Percentiles rank a stretch among this genome's conserved stretches.
phyloP scores from a whole-genome alignment of 2,329 filamentous ascomycete species.

The Aspergillus uvarum region DNA sequence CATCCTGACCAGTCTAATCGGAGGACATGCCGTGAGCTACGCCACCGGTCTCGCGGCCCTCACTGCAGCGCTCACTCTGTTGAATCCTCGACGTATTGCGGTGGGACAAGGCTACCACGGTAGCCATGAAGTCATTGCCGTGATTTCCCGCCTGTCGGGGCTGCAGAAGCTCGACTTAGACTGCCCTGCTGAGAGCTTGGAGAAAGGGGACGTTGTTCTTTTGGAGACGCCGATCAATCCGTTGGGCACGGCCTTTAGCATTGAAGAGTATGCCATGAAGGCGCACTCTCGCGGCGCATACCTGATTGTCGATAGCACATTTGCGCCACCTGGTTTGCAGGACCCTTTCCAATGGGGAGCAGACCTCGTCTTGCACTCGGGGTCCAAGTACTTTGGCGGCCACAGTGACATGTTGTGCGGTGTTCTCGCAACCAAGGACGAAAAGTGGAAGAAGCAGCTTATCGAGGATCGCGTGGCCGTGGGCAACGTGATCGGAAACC shows the following conservation, averaged over 20 bases:
- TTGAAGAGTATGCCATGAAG: slow-evolving; percentile 68
- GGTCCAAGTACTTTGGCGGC: slow-evolving; percentile 94
- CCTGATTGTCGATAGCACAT: slow-evolving; percentile 88
- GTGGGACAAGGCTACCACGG: slow-evolving; percentile 89
- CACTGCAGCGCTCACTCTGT: slow-evolving; percentile 75
- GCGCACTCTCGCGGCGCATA: slow-evolving; percentile 72
- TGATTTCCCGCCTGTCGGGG: slow-evolving; percentile 74
- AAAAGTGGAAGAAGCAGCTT: slow-evolving; percentile 61
- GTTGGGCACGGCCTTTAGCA: slow-evolving; percentile 73
- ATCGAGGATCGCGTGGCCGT: slow-evolving; percentile 70
- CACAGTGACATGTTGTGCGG: slow-evolving; percentile 93
- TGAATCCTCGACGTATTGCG: slow-evolving; percentile 79
- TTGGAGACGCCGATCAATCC: slow-evolving; percentile 95
- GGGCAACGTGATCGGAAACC: slow-evolving; percentile 79
- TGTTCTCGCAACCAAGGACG: slow-evolving; percentile 66
- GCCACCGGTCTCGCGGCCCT: slow-evolving; percentile 81
- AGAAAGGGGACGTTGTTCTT: slow-evolving; percentile 79
- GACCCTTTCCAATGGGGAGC: slow-evolving; percentile 80
- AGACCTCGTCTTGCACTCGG: slow-evolving; percentile 86
- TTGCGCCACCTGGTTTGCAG: slow-evolving; percentile 84
- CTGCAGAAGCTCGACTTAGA: slow-evolving; percentile 72
- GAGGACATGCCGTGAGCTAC: slow-evolving; percentile 69
- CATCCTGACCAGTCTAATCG: slow-evolving; percentile 71
- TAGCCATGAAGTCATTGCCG: slow-evolving; percentile 77
- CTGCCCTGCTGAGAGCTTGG: slow-evolving; percentile 64